These are phyloP conservation scores for Blastobotrys chiropterorum DNA, from an alignment of 805 yeast genomes.

Conservation along the genomic window DNA sequence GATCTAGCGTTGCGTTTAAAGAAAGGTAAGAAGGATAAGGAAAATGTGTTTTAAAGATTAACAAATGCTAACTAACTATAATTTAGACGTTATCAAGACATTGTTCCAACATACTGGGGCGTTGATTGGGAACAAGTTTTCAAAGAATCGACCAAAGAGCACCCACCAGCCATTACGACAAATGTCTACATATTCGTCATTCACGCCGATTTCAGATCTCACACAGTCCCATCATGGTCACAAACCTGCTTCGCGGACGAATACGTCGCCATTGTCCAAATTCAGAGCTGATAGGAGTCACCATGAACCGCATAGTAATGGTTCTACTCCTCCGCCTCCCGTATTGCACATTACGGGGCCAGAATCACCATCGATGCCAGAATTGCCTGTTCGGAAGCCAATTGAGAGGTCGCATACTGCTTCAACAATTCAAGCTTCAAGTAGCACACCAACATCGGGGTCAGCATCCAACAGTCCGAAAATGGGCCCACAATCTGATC, in stretches of 20 bases:
- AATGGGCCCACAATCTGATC: background rate
- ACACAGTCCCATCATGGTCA: slow-evolving; percentile 1
- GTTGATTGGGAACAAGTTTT: slow-evolving; percentile 69
- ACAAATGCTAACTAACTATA: too few species aligned
- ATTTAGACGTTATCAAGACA: slow-evolving; percentile 30
- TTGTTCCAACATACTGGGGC: slow-evolving; percentile 55
- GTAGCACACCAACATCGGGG: background rate
- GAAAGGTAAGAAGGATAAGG: slow-evolving; percentile 36
- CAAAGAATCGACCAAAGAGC: slow-evolving; percentile 26
- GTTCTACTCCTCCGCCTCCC: background rate
- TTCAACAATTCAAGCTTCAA: background rate
- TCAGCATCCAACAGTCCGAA: background rate
- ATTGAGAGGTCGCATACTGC: background rate
- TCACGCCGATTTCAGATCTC: slow-evolving; percentile 27
- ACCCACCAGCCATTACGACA: slow-evolving; percentile 26
- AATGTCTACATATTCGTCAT: slow-evolving; percentile 31
- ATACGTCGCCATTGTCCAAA: background rate
- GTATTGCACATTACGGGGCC: background rate
- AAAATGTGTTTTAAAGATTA: too few species aligned
- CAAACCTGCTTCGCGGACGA: background rate
- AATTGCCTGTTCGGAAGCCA: background rate
- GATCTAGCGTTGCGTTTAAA: slow-evolving; percentile 61
- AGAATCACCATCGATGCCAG: background rate
- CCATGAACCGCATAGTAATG: background rate
- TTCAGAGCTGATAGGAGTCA: background rate